phyloP scores from a whole-genome alignment of 2,329 filamentous ascomycete genomes.

The Calonectria crousiana region DNA sequence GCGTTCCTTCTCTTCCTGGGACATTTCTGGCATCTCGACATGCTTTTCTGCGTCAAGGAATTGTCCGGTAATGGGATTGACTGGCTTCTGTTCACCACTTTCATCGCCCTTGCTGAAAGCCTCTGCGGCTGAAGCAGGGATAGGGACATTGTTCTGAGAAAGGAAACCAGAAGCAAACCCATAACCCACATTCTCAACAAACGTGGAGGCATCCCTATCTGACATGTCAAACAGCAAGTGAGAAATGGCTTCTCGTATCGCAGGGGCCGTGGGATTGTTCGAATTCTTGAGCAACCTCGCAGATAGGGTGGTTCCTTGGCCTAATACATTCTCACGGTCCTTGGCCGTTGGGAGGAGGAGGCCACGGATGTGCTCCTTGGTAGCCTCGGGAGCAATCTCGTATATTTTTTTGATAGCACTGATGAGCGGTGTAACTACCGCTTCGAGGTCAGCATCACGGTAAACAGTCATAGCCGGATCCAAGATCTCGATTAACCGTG shows the following conservation, averaged over 20 bases:
- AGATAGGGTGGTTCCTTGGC: conserved; percentile 79
- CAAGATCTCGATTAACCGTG: conserved; percentile 78
- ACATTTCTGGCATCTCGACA: conserved; percentile 79
- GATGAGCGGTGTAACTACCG: conserved; percentile 77
- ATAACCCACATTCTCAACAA: conserved; percentile 94
- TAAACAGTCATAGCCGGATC: conserved; percentile 74
- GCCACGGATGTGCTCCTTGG: conserved; percentile 71
- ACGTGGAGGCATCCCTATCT: conserved; percentile 80
- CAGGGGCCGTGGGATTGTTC: conserved; percentile 77
- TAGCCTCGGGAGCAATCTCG: conserved; percentile 72
- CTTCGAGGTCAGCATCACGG: conserved; percentile 77
- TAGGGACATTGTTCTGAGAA: conserved; percentile 83
- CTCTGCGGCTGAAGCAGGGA: conserved; percentile 76
- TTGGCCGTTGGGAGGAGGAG: conserved; percentile 80
- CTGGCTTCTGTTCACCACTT: conserved; percentile 51
- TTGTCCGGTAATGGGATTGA: conserved; percentile 93
- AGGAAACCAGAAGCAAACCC: conserved; percentile 93
- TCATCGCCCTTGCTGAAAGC: conserved; percentile 47
- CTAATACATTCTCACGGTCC: conserved; percentile 83
- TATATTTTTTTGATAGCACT: conserved; percentile 80
- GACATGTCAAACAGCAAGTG: conserved; percentile 90
- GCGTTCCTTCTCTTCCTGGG: conserved; percentile 88
- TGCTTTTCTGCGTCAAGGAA: conserved; percentile 75
- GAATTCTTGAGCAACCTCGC: conserved; percentile 83
- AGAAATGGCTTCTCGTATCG: conserved; percentile 80